Base-by-base conservation (phyloP, 352 stramenopile species). In the Phytophthora pini region DNA sequence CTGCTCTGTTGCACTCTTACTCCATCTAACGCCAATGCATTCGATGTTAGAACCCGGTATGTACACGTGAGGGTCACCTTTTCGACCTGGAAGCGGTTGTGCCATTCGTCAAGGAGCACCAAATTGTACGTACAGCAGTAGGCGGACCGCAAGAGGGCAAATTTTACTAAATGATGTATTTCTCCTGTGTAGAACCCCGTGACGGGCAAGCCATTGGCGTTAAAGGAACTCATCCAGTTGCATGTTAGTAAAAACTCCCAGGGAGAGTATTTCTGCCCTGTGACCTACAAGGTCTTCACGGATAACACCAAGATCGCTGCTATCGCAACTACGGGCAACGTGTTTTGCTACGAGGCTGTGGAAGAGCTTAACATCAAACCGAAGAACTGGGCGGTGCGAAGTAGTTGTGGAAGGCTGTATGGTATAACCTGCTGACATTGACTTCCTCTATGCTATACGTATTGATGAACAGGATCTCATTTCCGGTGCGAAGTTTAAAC, bases 311-410 rank as follows among this genome's bases (percentile, higher is more conserved):
- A 96, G 76, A 94, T 96, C 62, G 84, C 83, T 27, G 81, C 86
- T 24, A 74, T 95, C 40, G 81, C 81, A 13, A 82, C 86, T 3
- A 94, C 85, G 7, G 85, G 87, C n/a, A 99, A 99, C 76, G 97
- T 99, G 11, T 99, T 97, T 63, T 91, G 90, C 29, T 98, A 98
- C 57, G 96, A 99, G 47, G 97, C 97, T 5, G 90, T 99, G 49
- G 80, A 98, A 38, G 98, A 99, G 76, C 90, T 99, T 22, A 99
- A 99, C 77, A 88, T 99, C 68, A 99, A 99, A 76, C 63, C 93
- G 5, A 99, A 99, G 73, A 99, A 98, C 81, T 99, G 93, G 79
- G 86, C 86, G 46, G 85, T 93, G 34, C 31, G 69, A 27, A 60
- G 46, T 22, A 17, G 15, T 13, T n/a, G 24, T 26, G 24, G 24